Percentiles rank a stretch among this genome's conserved stretches.
These are phyloP conservation scores for Sclerotinia minor DNA, from an alignment of 2,329 filamentous ascomycete species.

Conservation along the genomic window DNA sequence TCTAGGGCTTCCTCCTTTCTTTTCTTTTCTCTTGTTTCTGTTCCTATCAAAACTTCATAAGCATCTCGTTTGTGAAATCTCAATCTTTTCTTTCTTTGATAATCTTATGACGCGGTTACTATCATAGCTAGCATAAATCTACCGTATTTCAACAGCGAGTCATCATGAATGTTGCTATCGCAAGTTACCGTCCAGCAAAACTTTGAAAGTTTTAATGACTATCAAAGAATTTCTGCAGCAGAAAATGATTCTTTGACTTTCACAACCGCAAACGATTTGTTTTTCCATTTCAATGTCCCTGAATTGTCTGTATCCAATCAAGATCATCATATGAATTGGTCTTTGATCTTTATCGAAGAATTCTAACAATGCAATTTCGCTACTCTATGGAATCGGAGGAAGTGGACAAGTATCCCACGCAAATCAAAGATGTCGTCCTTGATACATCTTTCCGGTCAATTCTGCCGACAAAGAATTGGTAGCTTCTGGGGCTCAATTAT, in stretches of 20 bases:
- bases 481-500: not conserved
- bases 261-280: constrained; percentile 13
- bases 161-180: not conserved
- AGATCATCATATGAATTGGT: not conserved
- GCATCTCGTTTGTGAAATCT: not conserved
- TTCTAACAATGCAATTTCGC: constrained; percentile 8
- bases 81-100: not conserved
- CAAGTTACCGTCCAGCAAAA: not conserved
- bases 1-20: not conserved
- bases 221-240: constrained; percentile 13
- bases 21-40: not conserved
- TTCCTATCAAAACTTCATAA: not conserved
- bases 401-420: constrained; percentile 1
- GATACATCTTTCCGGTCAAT: not conserved
- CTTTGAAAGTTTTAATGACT: not conserved
- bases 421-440: not conserved
- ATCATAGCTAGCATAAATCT: not conserved
- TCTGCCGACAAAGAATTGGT: constrained; percentile 8
- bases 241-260: constrained; percentile 11
- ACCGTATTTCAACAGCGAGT: not conserved
- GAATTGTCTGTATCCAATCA: constrained; percentile 1
- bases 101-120: not conserved
- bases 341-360: constrained; percentile 1
- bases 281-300: not conserved
- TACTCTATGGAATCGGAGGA: not conserved